A percentile compares a stretch with the other conserved stretches of the same genome.
Conservation (phyloP, 257 asterid species). For the Forsythia suspensa region DNA sequence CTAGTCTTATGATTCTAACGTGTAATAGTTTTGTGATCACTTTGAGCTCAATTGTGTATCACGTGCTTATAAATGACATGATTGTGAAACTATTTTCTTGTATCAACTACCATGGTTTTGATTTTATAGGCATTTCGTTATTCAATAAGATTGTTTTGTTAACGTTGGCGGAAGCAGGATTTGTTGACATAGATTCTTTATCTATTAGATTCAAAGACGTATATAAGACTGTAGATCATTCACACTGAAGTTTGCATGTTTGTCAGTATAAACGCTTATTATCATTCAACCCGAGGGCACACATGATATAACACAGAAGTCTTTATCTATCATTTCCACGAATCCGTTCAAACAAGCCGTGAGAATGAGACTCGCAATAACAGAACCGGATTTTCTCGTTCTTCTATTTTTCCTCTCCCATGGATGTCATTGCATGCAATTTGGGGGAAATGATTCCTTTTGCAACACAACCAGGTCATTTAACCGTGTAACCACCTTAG, state of each 20-base stretch:
- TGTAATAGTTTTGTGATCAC: constrained; percentile 14
- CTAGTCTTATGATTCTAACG: constrained; percentile 20
- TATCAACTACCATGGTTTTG: constrained; percentile 13
- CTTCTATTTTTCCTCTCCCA: too few species aligned
- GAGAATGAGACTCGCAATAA: background rate
- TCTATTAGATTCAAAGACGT: too few species aligned
- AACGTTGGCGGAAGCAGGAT: too few species aligned
- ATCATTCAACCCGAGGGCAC: too few species aligned
- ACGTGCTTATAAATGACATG: background rate
- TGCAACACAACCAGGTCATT: background rate
- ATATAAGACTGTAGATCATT: too few species aligned
- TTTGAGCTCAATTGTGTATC: background rate
- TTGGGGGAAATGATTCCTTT: too few species aligned
- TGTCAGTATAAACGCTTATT: too few species aligned
- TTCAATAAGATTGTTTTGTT: background rate
- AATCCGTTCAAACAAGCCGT: background rate
- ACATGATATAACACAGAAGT: too few species aligned
- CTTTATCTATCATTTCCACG: background rate
- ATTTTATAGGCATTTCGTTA: constrained; percentile 6
- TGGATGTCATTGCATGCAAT: too few species aligned
- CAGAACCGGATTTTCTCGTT: background rate
- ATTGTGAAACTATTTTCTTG: background rate
- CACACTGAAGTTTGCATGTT: too few species aligned
- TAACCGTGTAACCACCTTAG: background rate
- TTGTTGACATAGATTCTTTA: too few species aligned